These are phyloP conservation scores for Mycena amicta DNA, from an alignment of 768 basidiomycete genomes.

Conservation along the genomic window DNA sequence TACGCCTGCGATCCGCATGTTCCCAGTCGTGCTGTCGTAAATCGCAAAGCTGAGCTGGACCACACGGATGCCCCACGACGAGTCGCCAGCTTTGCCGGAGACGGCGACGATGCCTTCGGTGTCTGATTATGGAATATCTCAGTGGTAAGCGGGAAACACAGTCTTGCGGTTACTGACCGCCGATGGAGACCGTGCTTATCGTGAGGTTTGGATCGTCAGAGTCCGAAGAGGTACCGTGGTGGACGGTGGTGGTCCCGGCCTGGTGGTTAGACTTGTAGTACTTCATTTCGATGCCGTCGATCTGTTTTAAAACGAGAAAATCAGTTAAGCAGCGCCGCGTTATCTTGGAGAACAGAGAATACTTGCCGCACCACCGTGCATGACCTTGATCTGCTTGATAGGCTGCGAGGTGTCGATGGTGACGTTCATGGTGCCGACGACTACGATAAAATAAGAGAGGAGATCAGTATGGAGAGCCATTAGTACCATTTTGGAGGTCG, in stretches of 20 bases:
- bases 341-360: too few relatives aligned
- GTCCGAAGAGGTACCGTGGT: neutral
- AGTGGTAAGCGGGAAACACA: too few relatives aligned
- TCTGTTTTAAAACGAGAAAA: too few relatives aligned
- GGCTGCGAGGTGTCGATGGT: neutral
- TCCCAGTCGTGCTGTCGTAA: neutral
- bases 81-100: neutral
- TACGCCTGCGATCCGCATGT: neutral
- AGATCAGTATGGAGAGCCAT: too few relatives aligned
- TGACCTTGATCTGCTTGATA: neutral
- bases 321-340: too few relatives aligned
- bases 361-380: neutral
- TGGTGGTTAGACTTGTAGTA: neutral
- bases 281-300: conserved; percentile 4
- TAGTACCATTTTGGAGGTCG: conserved; percentile 3
- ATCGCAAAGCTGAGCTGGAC: neutral
- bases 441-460: too few relatives aligned
- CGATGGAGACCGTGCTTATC: neutral
- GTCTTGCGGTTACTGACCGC: neutral
- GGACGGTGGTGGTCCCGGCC: neutral
- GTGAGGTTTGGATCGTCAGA: neutral
- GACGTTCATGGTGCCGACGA: neutral
- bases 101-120: neutral
- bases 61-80: neutral
- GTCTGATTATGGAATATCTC: too few relatives aligned